phyloP scores from a whole-genome alignment of 441 rosid species.

The Capsella rubella region DNA sequence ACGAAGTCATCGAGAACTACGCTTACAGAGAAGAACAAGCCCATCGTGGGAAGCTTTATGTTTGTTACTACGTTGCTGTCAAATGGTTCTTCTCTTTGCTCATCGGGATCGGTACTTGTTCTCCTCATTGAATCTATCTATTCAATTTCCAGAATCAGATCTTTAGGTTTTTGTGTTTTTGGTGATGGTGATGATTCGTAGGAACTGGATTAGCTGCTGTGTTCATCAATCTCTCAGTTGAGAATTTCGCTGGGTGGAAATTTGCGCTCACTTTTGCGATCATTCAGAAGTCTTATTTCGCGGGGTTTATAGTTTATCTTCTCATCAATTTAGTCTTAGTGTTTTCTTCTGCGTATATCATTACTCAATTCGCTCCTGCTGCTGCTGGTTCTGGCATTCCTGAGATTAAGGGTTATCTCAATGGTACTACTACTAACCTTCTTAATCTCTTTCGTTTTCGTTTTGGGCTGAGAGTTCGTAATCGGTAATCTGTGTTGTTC shows the following conservation, averaged over 20 bases:
- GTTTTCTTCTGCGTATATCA: slow-evolving; percentile 84
- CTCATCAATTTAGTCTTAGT: slow-evolving; percentile 83
- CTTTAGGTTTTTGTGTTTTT: not conserved
- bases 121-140: too few relatives aligned
- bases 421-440: slow-evolving; percentile 53
- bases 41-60: slow-evolving; percentile 83
- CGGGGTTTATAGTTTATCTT: slow-evolving; percentile 80
- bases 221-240: slow-evolving; percentile 93
- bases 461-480: not conserved
- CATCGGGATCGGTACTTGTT: slow-evolving; percentile 77
- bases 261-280: slow-evolving; percentile 77
- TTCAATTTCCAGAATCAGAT: slow-evolving; percentile 8
- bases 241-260: slow-evolving; percentile 99
- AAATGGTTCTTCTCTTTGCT: slow-evolving; percentile 98
- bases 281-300: slow-evolving; percentile 88
- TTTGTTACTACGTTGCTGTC: slow-evolving; percentile 76
- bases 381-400: slow-evolving; percentile 99
- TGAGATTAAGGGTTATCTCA: slow-evolving; percentile 96
- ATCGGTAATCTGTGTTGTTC: not conserved
- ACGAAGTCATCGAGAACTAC: slow-evolving; percentile 90
- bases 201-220: slow-evolving; percentile 98
- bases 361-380: slow-evolving; percentile 92
- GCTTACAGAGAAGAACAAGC: slow-evolving; percentile 97
- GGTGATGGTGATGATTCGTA: slow-evolving; percentile 43
- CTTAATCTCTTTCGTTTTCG: not conserved